Evolutionary conservation across 768 basidiomycete genomes (phyloP).

Genomic region (Chiua virens): DNA sequence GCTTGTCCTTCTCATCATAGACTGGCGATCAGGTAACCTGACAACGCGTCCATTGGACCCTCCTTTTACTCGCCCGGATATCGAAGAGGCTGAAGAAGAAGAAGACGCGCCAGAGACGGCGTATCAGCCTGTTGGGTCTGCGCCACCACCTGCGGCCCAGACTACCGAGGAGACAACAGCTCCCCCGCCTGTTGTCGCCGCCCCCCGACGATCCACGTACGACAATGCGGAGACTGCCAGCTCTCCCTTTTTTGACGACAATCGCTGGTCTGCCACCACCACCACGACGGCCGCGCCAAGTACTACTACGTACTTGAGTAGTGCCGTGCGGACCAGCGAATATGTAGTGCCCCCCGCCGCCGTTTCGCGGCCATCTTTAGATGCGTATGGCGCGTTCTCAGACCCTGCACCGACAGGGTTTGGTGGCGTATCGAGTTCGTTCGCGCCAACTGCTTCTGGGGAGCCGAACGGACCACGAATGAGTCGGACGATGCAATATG

Average conservation of each 20-base stretch:
- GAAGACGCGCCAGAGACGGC: constrained; percentile 52
- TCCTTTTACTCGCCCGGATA: constrained; percentile 66
- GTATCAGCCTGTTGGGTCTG: constrained; percentile 46
- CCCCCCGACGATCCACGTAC: constrained; percentile 26
- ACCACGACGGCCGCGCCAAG: constrained; percentile 26
- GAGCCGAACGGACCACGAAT: constrained; percentile 47
- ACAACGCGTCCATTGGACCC: constrained; percentile 59
- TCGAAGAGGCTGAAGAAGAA: constrained; percentile 49
- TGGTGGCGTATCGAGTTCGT: constrained; percentile 40
- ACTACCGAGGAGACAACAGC: constrained; percentile 21
- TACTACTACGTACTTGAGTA: constrained; percentile 25
- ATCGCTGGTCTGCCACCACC: constrained; percentile 44
- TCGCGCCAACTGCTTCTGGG: constrained; percentile 32
- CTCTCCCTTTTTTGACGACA: constrained; percentile 54
- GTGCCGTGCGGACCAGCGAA: constrained; percentile 20
- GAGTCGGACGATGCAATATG: constrained; percentile 92
- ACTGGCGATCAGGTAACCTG: constrained; percentile 74
- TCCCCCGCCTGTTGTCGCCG: constrained; percentile 4
- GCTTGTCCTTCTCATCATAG: constrained; percentile 60
- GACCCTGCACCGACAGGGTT: constrained; percentile 84
- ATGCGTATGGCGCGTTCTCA: constrained; percentile 88
- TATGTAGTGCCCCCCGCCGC: constrained; percentile 34
- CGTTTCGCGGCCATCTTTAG: constrained; percentile 66
- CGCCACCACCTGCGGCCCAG: constrained; percentile 32
- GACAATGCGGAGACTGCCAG: constrained; percentile 20